phyloP scores from a whole-genome alignment of 2,329 filamentous ascomycete species.

The Arachnopeziza araneosa region DNA sequence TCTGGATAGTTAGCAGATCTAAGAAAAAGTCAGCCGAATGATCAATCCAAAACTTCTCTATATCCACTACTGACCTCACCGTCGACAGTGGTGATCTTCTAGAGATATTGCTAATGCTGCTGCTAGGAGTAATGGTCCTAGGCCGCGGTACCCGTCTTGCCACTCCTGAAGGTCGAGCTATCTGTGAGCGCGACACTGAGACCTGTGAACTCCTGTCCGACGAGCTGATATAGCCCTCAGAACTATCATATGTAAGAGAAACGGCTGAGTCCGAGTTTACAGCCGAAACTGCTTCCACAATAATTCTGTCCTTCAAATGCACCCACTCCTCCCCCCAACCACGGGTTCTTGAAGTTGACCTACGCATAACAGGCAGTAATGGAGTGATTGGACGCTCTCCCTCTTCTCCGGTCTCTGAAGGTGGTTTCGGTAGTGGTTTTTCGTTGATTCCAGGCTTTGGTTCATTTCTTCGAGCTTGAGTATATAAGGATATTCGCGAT shows the following conservation, averaged over 20 bases:
- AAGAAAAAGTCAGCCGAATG: conserved; percentile 4
- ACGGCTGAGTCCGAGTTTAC: conserved; percentile 18
- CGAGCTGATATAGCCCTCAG: conserved; percentile 13
- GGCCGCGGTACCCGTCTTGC: conserved; percentile 4
- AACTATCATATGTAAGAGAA: conserved; percentile 15
- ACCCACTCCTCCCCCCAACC: conserved; percentile 21
- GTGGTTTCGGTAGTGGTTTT: conserved; percentile 14
- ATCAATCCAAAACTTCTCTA: not conserved
- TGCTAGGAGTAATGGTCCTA: conserved; percentile 23
- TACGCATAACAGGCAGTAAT: conserved; percentile 5
- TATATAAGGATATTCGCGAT: conserved; percentile 12
- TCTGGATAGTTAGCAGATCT: conserved; percentile 25
- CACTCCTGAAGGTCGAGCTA: conserved; percentile 1
- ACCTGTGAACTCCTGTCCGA: conserved; percentile 12
- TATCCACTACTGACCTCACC: conserved; percentile 16
- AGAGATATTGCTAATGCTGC: conserved; percentile 23
- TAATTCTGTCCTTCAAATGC: conserved; percentile 11
- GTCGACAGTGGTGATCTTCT: conserved; percentile 23
- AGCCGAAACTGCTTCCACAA: conserved; percentile 3
- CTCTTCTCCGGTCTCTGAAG: conserved; percentile 5
- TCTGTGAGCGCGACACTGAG: conserved; percentile 1
- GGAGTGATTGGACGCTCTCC: conserved; percentile 14
- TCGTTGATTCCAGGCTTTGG: conserved; percentile 3
- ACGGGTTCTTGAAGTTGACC: conserved; percentile 1
- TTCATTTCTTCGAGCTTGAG: not conserved